Base-by-base conservation (phyloP, 1,284 basidiomycete genomes). In the Salmacisia buchloeana region DNA sequence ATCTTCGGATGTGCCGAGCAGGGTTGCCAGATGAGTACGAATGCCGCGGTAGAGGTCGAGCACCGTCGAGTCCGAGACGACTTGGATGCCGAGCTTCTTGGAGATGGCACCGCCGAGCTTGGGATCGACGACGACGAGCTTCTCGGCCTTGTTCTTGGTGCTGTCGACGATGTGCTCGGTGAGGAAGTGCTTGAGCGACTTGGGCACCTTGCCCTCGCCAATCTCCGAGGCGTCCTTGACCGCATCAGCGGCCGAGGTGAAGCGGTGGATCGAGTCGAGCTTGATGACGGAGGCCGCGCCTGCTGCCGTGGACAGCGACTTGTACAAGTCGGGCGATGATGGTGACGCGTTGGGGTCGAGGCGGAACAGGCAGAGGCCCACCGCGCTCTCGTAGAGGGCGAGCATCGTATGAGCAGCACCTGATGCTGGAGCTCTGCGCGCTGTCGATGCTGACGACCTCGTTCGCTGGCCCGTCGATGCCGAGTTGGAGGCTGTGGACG, bases 191-290 rank as follows among this genome's bases (percentile, higher is more conserved):
- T 94, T 94, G 72, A 97, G 83, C 5, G 88, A 87, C 81, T 96
- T 96, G 61, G 91, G 91, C 59, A 97, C 81, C 83, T 96, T 94
- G 69, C 94, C 93, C 61, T 89, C 89, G 80, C 94, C 92, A 56
- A 97, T 83, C 13, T 94, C 88, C 34, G 92, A 91, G 74, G 97
- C 88, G 80, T 97, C 94, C 82, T 97, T 94, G n/a, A 98, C 94
- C n/a, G 96, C 94, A 25, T 89, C 88, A 31, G 92, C 96, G 10
- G 94, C 97, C 56, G 92, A 94, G 38, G 90, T 90, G 82, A 98
- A 98, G 62, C 92, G 90, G 83, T 98, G 94, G 63, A 98, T 85
- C 45, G 92, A 91, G 80, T 94, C 92, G 64, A 98, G 84, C 83
- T 97, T 96, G 61, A 76, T 66, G 23, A 74, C 83, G 84, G 90